Conservation (phyloP, 345 rosid species). For the Eucalyptus marginata region DNA sequence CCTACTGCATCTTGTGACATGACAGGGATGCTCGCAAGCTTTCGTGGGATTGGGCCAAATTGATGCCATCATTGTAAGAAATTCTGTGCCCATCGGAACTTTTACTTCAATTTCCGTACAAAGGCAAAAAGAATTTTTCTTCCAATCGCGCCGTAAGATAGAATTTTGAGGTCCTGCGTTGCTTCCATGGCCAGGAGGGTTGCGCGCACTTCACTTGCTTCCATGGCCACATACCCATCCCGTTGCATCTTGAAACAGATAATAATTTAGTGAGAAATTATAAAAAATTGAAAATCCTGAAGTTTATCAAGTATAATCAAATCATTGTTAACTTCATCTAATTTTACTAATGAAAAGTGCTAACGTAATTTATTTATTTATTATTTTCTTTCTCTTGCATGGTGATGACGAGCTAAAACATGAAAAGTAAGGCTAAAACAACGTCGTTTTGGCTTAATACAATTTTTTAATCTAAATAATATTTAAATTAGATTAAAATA, state of each 20-base stretch:
- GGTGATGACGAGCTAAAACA: rapidly evolving
- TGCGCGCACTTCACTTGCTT: not conserved
- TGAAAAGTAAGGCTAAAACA: too few relatives aligned
- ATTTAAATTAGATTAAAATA: too few relatives aligned
- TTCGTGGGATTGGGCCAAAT: not conserved
- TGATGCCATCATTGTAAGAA: not conserved
- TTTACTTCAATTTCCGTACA: not conserved
- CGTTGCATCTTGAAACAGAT: not conserved
- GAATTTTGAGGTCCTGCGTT: not conserved
- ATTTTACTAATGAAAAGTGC: too few relatives aligned
- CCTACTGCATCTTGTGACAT: not conserved
- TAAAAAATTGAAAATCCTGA: not conserved
- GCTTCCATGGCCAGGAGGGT: not conserved
- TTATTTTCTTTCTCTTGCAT: rapidly evolving
- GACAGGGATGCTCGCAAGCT: not conserved
- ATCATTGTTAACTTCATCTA: too few relatives aligned
- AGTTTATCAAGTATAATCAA: too few relatives aligned
- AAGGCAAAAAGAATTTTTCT: not conserved
- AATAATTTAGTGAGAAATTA: not conserved
- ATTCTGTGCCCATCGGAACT: not conserved
- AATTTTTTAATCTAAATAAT: too few relatives aligned
- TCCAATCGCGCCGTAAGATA: not conserved
- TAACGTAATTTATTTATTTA: too few relatives aligned
- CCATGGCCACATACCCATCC: not conserved
- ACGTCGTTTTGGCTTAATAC: too few relatives aligned